Percentiles rank a stretch among this genome's conserved stretches.
Evolutionary conservation across 2,329 filamentous ascomycete genomes (phyloP).

Genomic region (Biscogniauxia marginata): DNA sequence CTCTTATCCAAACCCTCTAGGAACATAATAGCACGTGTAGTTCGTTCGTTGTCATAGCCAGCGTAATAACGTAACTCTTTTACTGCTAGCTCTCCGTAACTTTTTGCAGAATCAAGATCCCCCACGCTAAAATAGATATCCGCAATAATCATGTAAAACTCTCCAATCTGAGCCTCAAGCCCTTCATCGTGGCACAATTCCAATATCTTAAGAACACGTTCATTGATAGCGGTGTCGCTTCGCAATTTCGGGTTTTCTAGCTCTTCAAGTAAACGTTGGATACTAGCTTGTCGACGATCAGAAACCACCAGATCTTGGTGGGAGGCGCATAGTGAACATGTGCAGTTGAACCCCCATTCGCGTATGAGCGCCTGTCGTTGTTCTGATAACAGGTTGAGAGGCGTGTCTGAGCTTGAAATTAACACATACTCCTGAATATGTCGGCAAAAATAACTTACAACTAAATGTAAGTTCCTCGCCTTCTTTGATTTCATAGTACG

Average conservation of each 20-base stretch:
- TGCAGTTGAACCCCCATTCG: slow-evolving; percentile 31
- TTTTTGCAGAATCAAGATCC: slow-evolving; percentile 15
- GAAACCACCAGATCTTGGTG: slow-evolving; percentile 15
- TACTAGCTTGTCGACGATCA: slow-evolving; percentile 20
- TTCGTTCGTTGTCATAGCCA: slow-evolving; percentile 24
- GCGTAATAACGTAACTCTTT: slow-evolving; percentile 22
- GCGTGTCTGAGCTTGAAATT: slow-evolving; percentile 19
- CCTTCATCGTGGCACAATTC: slow-evolving; percentile 21
- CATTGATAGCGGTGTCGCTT: slow-evolving; percentile 7
- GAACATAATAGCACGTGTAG: slow-evolving; percentile 10
- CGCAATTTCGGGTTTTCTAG: slow-evolving; percentile 16
- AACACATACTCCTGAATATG: slow-evolving; percentile 1
- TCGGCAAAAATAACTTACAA: slow-evolving; percentile 24
- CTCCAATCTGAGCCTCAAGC: slow-evolving; percentile 24
- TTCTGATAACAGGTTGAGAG: slow-evolving; percentile 25
- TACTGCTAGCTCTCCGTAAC: slow-evolving; percentile 19
- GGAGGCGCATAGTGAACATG: slow-evolving; percentile 25
- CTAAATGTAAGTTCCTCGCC: slow-evolving; percentile 38
- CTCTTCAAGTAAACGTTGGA: slow-evolving; percentile 22
- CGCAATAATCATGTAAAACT: slow-evolving; percentile 23
- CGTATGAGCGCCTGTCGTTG: slow-evolving; percentile 23
- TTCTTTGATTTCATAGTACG: slow-evolving; percentile 34
- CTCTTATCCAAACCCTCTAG: slow-evolving; percentile 7
- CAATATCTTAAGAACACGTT: slow-evolving; percentile 19
- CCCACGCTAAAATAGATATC: slow-evolving; percentile 21